Percentiles rank a stretch among this genome's conserved stretches.
Evolutionary conservation across 2,329 filamentous ascomycete genomes (phyloP).

Genomic region (Penicillium polonicum): DNA sequence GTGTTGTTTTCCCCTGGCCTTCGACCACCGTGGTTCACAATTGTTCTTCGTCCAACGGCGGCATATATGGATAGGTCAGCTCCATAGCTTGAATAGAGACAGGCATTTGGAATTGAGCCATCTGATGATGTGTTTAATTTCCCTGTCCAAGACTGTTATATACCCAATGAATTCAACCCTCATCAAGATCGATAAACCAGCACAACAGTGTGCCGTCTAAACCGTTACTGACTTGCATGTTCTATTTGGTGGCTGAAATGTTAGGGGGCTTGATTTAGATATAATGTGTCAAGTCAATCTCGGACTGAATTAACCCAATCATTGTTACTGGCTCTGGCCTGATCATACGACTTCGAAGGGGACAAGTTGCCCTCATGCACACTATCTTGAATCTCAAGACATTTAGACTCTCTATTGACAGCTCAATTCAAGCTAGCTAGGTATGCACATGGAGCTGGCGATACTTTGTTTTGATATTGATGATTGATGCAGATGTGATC

Average conservation of each 20-base stretch:
- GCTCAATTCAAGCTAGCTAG: background rate
- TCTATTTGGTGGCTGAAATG: too few relatives aligned
- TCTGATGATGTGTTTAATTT: constrained; percentile 4
- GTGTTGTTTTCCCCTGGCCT: background rate
- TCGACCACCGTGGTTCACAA: background rate
- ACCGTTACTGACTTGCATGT: background rate
- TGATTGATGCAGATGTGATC: background rate
- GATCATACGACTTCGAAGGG: background rate
- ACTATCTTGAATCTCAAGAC: background rate
- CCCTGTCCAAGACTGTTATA: constrained; percentile 17
- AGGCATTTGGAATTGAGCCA: background rate
- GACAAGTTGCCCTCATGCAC: background rate
- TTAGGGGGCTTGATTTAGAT: background rate
- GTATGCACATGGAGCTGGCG: background rate
- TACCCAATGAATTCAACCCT: constrained; percentile 21
- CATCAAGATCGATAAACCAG: background rate
- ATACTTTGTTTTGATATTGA: background rate
- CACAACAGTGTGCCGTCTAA: background rate
- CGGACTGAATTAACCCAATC: background rate
- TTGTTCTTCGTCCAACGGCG: background rate
- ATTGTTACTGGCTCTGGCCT: background rate
- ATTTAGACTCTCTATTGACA: background rate
- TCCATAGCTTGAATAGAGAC: constrained; percentile 11
- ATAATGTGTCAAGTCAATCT: background rate
- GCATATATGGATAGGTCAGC: constrained; percentile 1